A percentile compares a stretch with the other conserved stretches of the same genome.
Conservation (phyloP, 352 stramenopile genomes). For the Phytophthora hibernalis region DNA sequence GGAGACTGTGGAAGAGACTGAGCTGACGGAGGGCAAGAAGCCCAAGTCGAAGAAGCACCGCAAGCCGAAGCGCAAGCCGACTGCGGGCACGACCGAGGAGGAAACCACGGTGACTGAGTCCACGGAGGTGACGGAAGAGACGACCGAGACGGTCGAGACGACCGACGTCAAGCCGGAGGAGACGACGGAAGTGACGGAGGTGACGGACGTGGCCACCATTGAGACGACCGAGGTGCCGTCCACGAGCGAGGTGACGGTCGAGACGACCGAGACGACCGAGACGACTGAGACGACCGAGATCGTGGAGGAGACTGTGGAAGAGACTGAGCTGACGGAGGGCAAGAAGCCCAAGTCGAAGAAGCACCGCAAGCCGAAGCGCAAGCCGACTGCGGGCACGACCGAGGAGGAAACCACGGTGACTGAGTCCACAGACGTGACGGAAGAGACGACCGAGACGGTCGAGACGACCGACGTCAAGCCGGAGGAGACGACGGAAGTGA, state of each 20-base stretch:
- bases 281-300: slow-evolving; percentile 6
- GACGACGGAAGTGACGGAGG: slow-evolving; percentile 7
- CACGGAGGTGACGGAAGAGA: slow-evolving; percentile 8
- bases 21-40: slow-evolving; percentile 14
- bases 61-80: slow-evolving; percentile 10
- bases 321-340: slow-evolving; percentile 14
- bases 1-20: slow-evolving; percentile 13
- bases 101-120: slow-evolving; percentile 5
- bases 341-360: slow-evolving; percentile 16
- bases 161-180: slow-evolving; percentile 5
- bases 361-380: slow-evolving; percentile 13
- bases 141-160: background rate
- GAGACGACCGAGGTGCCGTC: slow-evolving; percentile 8
- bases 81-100: slow-evolving; percentile 6
- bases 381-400: slow-evolving; percentile 9
- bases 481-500: background rate
- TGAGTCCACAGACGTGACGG: background rate
- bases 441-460: slow-evolving; percentile 4
- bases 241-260: slow-evolving; percentile 7
- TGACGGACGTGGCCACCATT: background rate
- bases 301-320: slow-evolving; percentile 9
- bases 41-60: slow-evolving; percentile 9
- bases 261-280: slow-evolving; percentile 2
- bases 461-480: background rate
- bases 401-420: slow-evolving; percentile 9